Evolutionary conservation across 2,329 filamentous ascomycete species (phyloP), one percentile per base, ranked within the genome.

Genomic region (Ploettnerulaceae sp.): DNA sequence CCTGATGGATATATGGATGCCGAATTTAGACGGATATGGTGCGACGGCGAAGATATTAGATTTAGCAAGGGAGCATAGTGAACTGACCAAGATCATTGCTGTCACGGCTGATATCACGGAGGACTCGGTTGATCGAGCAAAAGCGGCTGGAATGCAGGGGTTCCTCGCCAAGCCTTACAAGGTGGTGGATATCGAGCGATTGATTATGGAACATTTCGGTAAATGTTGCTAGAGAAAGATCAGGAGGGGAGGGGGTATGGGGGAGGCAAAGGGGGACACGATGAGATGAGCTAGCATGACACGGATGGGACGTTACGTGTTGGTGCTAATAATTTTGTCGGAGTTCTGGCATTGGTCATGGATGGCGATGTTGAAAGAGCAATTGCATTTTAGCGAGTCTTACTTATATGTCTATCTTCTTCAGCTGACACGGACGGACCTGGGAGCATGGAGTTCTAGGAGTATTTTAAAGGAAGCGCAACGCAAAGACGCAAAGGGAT

Each of bases 1-100:
- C 18, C 66, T 86, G 33, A 87, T 87, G 83, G 83, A 87, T 63
- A 72, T 87, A 7, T 87, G 83, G 83, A 87, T 87, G 61, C 83
- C 83, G 1, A 71, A 80, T 53, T 81, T 86, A 71, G 82, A 86
- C 58, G 83, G 83, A 1, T 86, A 84, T 54, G 77, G 86, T 59
- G 83, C 83, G 2, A 78, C 82, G 0, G 72, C 76, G 56, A 68
- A 71, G 36, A 87, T 87, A 33, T 64, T 84, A 8, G 66, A 58
- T 3, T 22, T 65, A 4, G 57, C 60, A 1, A 35, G 40, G 9
- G 17, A 42, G 7, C 35, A 47, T 28, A 53, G 49, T n/a, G 46
- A 53, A n/a, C 46, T 31, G 1, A 52, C 54, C 5, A 61, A 55
- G 15, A 71, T 78, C 22, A 66, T 77, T 15, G 75, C 75, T 3